Base-by-base conservation (phyloP, 345 rosid species). In the Jatropha curcas region DNA sequence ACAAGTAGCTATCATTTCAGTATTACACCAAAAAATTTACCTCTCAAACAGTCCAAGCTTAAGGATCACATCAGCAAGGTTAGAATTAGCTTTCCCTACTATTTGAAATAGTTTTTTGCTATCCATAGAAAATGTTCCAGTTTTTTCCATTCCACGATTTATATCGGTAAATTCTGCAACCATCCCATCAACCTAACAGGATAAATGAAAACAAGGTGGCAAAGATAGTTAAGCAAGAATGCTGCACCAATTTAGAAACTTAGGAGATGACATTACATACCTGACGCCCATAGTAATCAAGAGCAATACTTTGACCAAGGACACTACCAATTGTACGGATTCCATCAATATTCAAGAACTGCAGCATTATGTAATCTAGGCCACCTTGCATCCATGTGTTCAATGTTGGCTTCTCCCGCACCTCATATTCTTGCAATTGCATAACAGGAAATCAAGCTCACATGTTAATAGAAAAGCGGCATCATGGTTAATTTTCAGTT, bases 31-130 rank as follows among this genome's bases (percentile, higher is more conserved):
- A 64, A 74, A 73, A 11, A 25, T 43, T 79, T 84, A 94, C 99
- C 98, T 95, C 85, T 95, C 99, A 81, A 95, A 95, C 71, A 91
- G 97, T 70, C 99, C 98, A 30, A 95, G 96, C 86, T 88, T 95
- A 65, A 92, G 87, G 84, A 92, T 92, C 67, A 95, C 98, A 81
- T 92, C 99, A 83, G 96, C 98, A 39, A 92, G 92, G 76, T 91
- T 89, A 60, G 96, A 89, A 78, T 91, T 95, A 70, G 98, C 98
- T 80, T 91, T 95, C 65, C 98, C 99, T 51, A 95, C 98, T 71
- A 95, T 73, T 78, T 95, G 99, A 83, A 95, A 95, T 60, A 95
- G 93, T 71, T 95, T 95, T 79, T 91, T 95, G 78, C 93, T 87
- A 37, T 92, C 90, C 98, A 95, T 95, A 48, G 97, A 88, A 74